phyloP scores from a whole-genome alignment of 2,329 filamentous ascomycete genomes.

The Myriosclerotinia curreyana region DNA sequence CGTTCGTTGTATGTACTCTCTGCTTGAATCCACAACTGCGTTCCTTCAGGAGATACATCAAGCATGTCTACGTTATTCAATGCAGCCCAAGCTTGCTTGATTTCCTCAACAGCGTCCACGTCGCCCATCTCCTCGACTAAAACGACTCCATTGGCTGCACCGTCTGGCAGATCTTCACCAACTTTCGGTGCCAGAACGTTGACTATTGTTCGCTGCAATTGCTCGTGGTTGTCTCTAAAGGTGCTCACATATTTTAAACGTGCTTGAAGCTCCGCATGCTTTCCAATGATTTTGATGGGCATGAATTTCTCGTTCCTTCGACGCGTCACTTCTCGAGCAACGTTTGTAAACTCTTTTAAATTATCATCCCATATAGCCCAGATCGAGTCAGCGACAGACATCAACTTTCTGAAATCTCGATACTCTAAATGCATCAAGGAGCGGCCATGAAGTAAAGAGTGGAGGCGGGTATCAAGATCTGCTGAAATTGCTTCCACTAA shows the following conservation, averaged over 20 bases:
- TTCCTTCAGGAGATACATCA: constrained; percentile 86
- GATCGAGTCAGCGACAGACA: constrained; percentile 78
- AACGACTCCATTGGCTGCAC: constrained; percentile 58
- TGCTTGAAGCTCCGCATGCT: constrained; percentile 84
- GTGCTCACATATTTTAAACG: constrained; percentile 90
- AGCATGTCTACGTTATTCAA: constrained; percentile 93
- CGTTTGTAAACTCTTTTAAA: constrained; percentile 95
- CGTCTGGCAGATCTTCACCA: constrained; percentile 53
- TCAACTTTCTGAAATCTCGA: constrained; percentile 80
- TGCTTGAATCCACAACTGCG: constrained; percentile 85
- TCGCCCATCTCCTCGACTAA: constrained; percentile 94
- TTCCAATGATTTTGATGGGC: constrained; percentile 89
- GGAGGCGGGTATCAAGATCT: constrained; percentile 83
- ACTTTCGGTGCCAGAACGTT: constrained; percentile 85
- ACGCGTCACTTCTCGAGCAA: constrained; percentile 90
- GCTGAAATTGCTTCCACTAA: constrained; percentile 97
- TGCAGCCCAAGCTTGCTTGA: constrained; percentile 89
- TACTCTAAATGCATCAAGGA: constrained; percentile 91
- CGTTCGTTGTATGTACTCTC: constrained; percentile 97
- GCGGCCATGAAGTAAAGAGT: constrained; percentile 79
- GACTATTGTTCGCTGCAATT: constrained; percentile 91
- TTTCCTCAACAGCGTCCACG: constrained; percentile 94
- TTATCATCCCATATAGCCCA: constrained; percentile 95
- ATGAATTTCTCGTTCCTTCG: constrained; percentile 97
- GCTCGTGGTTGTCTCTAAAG: constrained; percentile 96